phyloP scores from a whole-genome alignment of 2,329 filamentous ascomycete genomes.

The Fusarium euwallaceae region DNA sequence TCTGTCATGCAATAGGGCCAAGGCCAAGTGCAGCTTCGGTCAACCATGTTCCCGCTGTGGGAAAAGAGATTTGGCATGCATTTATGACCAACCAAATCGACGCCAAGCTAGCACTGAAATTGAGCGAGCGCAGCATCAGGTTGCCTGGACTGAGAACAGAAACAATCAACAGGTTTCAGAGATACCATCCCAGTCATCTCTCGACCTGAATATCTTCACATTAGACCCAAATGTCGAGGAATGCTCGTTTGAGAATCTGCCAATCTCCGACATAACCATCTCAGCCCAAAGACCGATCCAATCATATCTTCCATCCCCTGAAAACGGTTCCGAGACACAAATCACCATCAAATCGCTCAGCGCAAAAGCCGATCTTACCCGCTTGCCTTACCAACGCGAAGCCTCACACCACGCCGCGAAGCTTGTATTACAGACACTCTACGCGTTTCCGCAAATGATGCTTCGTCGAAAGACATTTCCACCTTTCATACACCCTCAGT shows the following conservation, averaged over 20 bases:
- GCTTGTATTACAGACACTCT: conserved; percentile 43
- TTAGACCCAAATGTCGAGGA: neutral
- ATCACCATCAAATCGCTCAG: neutral
- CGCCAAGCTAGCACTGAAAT: rapidly evolving
- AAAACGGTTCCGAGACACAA: neutral
- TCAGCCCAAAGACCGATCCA: neutral
- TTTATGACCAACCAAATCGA: conserved; percentile 2
- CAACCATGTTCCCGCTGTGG: conserved; percentile 41
- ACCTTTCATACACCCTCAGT: conserved; percentile 49
- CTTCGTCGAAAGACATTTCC: conserved; percentile 47
- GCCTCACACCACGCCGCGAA: conserved; percentile 32
- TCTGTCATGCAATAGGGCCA: conserved; percentile 34
- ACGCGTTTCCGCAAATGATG: conserved; percentile 51
- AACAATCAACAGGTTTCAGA: neutral
- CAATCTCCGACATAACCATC: rapidly evolving
- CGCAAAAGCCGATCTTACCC: conserved; percentile 26
- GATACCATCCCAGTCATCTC: neutral
- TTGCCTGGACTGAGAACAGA: rapidly evolving
- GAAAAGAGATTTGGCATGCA: conserved; percentile 27
- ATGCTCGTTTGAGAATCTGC: neutral
- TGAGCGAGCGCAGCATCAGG: neutral
- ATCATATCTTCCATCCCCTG: neutral
- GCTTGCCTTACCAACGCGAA: conserved; percentile 17
- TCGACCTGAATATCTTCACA: neutral
- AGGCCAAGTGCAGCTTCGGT: conserved; percentile 43